Base-by-base conservation (phyloP, 345 rosid genomes). In the Reutealis trisperma region DNA sequence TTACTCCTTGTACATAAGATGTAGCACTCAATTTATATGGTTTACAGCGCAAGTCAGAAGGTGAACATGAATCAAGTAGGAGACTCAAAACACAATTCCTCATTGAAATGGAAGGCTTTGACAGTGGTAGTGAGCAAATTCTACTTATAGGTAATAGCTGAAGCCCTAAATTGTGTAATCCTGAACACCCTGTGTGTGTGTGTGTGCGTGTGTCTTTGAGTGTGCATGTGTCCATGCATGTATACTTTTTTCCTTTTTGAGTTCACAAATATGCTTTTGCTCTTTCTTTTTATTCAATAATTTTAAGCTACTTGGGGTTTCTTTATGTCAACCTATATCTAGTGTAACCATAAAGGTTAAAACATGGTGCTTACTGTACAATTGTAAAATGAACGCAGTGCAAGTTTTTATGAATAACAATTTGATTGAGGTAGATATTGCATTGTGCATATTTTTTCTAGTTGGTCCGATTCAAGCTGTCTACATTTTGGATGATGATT, bases 61-160 rank as follows among this genome's bases (percentile, higher is more conserved):
- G 98, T 75, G 99, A 96, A 82, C 98, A 96, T 80, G 99, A 96
- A 86, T 87, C 97, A 45, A 93, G 98, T 84, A 90, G 99, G 79
- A 87, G 99, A 79, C 93, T 93, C 71, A 93, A 96, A 87, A 93
- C 97, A 47, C 98, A 93, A 80, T 93, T 95, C 79, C 92, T 95
- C 27, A 93, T 96, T 70, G 98, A 95, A 87, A 93, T 93, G 99
- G 96, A 95, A 90, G 98, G 97, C 78, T 95, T 95, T 65, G 96
- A 93, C 75, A 85, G 92, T 66, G 92, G 93, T 71, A 88, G 86
- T 72, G 99, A 93, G 82, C 99, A 93, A 81, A 88, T 95, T 85
- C 91, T 95, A 78, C 92, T 95, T n/a, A 90, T 95, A 84, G 99
- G 97, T 95, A 89, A 79, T 69, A 47, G n/a, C 67, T 72, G 72